Evolutionary conservation across 768 basidiomycete species (phyloP), one percentile per base, ranked within the genome.

Genomic region (Amanita pallidorosea): DNA sequence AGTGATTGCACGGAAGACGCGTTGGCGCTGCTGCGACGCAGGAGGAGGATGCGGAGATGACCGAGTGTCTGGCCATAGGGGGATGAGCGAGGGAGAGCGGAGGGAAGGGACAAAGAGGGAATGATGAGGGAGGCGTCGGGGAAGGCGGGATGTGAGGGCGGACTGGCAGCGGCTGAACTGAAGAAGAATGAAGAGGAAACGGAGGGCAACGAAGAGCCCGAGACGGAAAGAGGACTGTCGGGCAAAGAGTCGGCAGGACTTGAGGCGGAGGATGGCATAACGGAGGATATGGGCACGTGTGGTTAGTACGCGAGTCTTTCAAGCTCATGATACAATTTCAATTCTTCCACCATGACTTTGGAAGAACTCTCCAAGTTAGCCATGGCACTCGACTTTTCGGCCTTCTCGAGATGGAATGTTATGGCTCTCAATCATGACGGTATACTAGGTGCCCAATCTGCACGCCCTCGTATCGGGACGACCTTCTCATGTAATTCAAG

Each of bases 141-240:
- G 42, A 46, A 31, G 41, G 36, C 46, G 23, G 67, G 67, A 17
- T 70, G 72, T 17, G 67, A 59, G 0, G 67, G 79, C 2, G 80
- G 84, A 54, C 81, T 83, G 1, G 77, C 78, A 11, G 81, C 81
- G 0, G 76, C 80, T 8, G 84, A 86, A 29, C 83, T 85, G 68
- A 85, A 86, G 67, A 87, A 84, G 71, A 85, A 85, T 1, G 82
- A 83, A 1, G 82, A 85, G 15, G 80, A 76, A 11, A 85, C 78
- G 1, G 83, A 85, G 1, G 85, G 85, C 3, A 86, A 68, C 5
- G 85, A 86, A 1, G 85, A 86, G 36, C 80, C 66, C 1, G 81
- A 83, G 45, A 72, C 79, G 7, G 77, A 71, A 37, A 76, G 72
- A 1, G 74, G 84, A 58, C 83, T 84, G 58, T 77, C 74, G 37